Percentiles rank a stretch among this genome's conserved stretches.
Evolutionary conservation across 2,329 filamentous ascomycete genomes (phyloP).

Genomic region (Fusarium equiseti): DNA sequence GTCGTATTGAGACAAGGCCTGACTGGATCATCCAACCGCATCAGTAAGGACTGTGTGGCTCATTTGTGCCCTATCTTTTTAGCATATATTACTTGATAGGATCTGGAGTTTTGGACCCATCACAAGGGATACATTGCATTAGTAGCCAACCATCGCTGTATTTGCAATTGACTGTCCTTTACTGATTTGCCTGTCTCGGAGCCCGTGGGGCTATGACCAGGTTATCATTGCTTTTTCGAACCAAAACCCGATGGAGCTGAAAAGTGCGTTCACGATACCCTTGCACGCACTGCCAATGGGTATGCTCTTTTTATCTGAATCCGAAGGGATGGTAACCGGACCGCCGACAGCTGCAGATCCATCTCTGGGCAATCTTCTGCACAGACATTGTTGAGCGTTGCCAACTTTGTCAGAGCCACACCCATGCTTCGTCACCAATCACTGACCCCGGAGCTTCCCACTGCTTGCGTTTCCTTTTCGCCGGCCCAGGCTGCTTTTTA

Average conservation of each 20-base stretch:
- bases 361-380: constrained; percentile 20
- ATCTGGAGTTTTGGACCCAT: neutral
- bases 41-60: constrained; percentile 5
- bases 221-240: constrained; percentile 27
- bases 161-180: neutral
- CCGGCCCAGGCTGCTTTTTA: neutral
- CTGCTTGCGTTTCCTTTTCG: neutral
- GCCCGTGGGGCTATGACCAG: constrained; percentile 19
- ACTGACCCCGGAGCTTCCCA: neutral
- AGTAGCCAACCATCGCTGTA: neutral
- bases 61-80: neutral
- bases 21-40: neutral
- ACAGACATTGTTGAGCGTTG: constrained; percentile 17
- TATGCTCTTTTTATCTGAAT: constrained; percentile 17
- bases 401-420: neutral
- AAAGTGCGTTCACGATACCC: constrained; percentile 26
- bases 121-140: constrained; percentile 1
- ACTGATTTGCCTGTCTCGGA: constrained; percentile 19
- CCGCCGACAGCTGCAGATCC: constrained; percentile 41
- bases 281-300: constrained; percentile 14
- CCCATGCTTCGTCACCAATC: constrained; percentile 22
- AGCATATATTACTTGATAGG: constrained; percentile 1
- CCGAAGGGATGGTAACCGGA: constrained; percentile 42
- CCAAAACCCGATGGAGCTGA: constrained; percentile 35
- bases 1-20: neutral